Conservation (phyloP, 2,329 filamentous ascomycete species). For the Aureobasidium namibiae region DNA sequence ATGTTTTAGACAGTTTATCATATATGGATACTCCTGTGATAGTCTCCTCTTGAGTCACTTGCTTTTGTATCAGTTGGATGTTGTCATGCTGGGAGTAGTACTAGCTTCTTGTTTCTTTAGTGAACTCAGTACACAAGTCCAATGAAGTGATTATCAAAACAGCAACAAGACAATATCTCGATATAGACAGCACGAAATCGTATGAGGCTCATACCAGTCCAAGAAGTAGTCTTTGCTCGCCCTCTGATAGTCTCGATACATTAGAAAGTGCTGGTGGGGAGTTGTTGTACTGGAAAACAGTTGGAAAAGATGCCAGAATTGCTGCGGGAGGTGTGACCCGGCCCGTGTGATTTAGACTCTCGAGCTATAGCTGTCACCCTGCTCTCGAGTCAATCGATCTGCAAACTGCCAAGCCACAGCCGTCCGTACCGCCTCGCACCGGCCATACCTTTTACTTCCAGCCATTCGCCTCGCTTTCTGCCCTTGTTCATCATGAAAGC, state of each 20-base stretch:
- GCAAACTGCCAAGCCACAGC: neutral
- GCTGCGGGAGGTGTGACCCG: neutral
- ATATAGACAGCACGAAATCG: accelerated
- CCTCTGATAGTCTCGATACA: too few species aligned
- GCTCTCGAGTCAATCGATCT: neutral
- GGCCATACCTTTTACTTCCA: conserved; percentile 8
- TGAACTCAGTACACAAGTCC: neutral
- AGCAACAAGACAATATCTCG: neutral
- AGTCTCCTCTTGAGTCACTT: accelerated
- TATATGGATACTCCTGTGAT: neutral
- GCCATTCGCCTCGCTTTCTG: neutral
- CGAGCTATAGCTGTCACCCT: neutral
- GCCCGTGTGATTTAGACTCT: neutral
- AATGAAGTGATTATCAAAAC: neutral
- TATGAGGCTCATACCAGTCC: neutral
- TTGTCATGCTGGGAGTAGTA: too few species aligned
- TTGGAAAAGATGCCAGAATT: neutral
- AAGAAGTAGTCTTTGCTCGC: accelerated
- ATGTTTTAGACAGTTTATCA: neutral
- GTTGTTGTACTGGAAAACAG: neutral
- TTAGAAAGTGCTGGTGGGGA: neutral
- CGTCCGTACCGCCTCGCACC: conserved; percentile 11
- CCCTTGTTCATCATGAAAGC: conserved; percentile 2
- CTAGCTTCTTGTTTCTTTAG: neutral
- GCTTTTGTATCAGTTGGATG: too few species aligned